A percentile compares a stretch with the other conserved stretches of the same genome.
phyloP scores from a whole-genome alignment of 1,284 basidiomycete species.

The Cryptococcus hybrid region DNA sequence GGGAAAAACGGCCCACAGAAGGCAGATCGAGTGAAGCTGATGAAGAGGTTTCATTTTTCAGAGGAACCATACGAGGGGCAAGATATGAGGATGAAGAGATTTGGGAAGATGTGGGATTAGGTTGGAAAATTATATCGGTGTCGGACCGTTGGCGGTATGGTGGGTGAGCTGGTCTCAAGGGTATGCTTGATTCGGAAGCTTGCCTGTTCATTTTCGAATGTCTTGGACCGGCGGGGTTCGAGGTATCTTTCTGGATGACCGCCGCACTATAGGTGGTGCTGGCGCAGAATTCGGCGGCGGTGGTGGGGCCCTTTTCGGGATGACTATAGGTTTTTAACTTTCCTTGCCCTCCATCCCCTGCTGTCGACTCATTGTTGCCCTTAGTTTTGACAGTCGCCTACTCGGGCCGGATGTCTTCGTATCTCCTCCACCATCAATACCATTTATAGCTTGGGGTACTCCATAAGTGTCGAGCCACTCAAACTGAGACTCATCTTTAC shows the following conservation, averaged over 20 bases:
- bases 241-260: neutral
- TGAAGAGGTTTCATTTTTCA: conserved; percentile 17
- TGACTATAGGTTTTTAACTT: conserved; percentile 31
- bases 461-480: conserved; percentile 44
- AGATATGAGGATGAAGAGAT: neutral
- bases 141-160: neutral
- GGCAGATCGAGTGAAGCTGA: neutral
- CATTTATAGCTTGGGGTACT: conserved; percentile 31
- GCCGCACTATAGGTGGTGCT: neutral
- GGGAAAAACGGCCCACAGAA: conserved; percentile 15
- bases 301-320: conserved; percentile 30
- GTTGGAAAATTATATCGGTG: too few relatives aligned
- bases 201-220: conserved; percentile 1
- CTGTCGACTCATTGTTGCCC: conserved; percentile 7
- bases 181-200: neutral
- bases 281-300: conserved; percentile 14
- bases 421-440: conserved; percentile 9
- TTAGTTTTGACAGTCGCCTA: conserved; percentile 23
- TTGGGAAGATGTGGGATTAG: neutral
- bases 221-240: conserved; percentile 1
- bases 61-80: conserved; percentile 19
- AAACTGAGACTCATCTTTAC: conserved; percentile 43
- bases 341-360: conserved; percentile 6
- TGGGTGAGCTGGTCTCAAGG: neutral
- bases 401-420: conserved; percentile 15